A percentile compares a stretch with the other conserved stretches of the same genome.
Conservation (phyloP, 441 rosid genomes). For the Geranium incanum region DNA sequence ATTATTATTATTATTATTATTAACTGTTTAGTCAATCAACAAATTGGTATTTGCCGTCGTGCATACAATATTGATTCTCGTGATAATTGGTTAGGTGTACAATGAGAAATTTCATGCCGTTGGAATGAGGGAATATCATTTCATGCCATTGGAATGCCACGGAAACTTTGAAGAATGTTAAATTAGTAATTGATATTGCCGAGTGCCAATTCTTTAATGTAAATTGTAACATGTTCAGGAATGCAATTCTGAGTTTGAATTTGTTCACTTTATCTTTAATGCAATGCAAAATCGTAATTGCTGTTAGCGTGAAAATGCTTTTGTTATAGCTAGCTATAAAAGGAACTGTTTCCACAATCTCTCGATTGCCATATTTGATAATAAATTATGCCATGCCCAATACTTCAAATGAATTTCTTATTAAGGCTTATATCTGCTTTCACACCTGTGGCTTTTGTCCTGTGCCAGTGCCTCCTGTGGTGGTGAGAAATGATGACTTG, state of each 20-base stretch:
- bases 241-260: background rate
- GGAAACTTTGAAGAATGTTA: background rate
- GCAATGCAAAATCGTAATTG: background rate
- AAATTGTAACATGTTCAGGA: background rate
- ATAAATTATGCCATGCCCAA: background rate
- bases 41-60: background rate
- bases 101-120: background rate
- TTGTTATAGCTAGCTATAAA: background rate
- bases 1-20: background rate
- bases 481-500: slow-evolving; percentile 75
- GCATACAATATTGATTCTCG: background rate
- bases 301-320: background rate
- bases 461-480: slow-evolving; percentile 77
- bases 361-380: background rate
- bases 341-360: background rate
- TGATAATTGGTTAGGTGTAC: background rate
- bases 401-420: background rate
- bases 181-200: background rate
- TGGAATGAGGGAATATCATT: background rate
- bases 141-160: background rate
- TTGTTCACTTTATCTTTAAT: background rate
- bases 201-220: background rate
- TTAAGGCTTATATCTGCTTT: slow-evolving; percentile 10
- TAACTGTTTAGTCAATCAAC: background rate
- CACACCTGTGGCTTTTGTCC: slow-evolving; percentile 17